phyloP scores from a whole-genome alignment of 2,329 filamentous ascomycete species.

The Colletotrichum eremochloae region DNA sequence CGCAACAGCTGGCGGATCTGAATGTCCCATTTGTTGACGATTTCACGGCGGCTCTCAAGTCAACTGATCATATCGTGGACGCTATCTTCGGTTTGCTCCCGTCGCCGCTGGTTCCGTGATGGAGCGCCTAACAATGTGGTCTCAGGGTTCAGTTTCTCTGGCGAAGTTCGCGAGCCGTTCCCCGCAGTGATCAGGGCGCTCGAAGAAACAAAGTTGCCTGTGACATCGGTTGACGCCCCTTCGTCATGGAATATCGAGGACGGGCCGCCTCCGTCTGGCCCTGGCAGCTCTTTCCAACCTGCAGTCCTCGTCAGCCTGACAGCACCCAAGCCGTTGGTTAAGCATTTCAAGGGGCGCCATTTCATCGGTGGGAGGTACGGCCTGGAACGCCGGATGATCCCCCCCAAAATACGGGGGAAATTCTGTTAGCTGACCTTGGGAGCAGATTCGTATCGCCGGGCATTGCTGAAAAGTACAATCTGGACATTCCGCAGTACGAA shows the following conservation, averaged over 20 bases:
- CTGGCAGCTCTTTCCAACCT: conserved; percentile 86
- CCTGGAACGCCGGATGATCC: conserved; percentile 33
- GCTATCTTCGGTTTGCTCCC: conserved; percentile 84
- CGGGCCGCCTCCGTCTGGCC: conserved; percentile 82
- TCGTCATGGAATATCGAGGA: conserved; percentile 94
- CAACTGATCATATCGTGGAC: conserved; percentile 87
- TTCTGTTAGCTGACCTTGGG: conserved; percentile 32
- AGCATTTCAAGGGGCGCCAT: conserved; percentile 87
- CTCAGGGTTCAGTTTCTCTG: conserved; percentile 89
- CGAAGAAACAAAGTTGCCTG: conserved; percentile 78
- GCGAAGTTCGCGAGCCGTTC: conserved; percentile 94
- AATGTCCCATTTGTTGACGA: conserved; percentile 87
- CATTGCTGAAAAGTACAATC: conserved; percentile 86
- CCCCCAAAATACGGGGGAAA: neutral
- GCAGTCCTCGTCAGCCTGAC: conserved; percentile 87
- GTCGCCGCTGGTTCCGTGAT: neutral
- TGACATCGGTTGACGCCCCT: conserved; percentile 92
- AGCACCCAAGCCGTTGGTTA: conserved; percentile 90
- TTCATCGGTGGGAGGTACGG: conserved; percentile 87
- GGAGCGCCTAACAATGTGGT: conserved; percentile 31
- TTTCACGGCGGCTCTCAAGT: conserved; percentile 75
- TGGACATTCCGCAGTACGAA: conserved; percentile 86
- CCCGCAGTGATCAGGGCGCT: conserved; percentile 83
- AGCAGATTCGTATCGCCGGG: conserved; percentile 81
- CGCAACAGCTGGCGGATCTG: conserved; percentile 87